Evolutionary conservation across 176 grass and related monocot genomes (phyloP).

Genomic region (Hordeum marinum): DNA sequence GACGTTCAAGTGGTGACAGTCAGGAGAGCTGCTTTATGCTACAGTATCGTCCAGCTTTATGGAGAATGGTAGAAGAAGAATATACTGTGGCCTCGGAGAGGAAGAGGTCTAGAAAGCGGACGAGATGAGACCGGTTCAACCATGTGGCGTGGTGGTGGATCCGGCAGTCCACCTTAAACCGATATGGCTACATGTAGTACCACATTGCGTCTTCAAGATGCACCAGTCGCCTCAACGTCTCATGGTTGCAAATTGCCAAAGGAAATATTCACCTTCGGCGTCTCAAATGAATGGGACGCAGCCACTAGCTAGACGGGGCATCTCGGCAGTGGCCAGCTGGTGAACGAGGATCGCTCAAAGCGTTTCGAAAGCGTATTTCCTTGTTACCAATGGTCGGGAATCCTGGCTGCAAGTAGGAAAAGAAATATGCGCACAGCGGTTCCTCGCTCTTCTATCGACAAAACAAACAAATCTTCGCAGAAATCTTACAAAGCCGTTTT

Average conservation of each 20-base stretch:
- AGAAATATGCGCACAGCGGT: background rate
- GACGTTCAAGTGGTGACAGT: no score
- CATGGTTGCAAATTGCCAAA: conserved; percentile 1
- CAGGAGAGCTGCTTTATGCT: background rate
- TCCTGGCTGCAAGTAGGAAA: conserved; percentile 15
- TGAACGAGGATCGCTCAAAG: conserved; percentile 7
- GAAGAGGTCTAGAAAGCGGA: background rate
- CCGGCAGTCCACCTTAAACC: background rate
- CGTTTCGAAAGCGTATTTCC: conserved; percentile 2
- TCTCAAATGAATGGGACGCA: background rate
- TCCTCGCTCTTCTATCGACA: background rate
- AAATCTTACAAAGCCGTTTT: background rate
- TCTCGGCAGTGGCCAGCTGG: background rate
- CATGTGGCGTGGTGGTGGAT: background rate
- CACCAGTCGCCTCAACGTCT: background rate
- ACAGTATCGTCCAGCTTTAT: no score
- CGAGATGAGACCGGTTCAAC: background rate
- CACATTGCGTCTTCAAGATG: background rate
- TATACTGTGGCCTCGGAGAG: background rate
- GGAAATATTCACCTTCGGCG: background rate
- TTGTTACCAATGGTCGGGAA: conserved; percentile 24
- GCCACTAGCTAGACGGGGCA: conserved; percentile 17
- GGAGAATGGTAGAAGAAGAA: no score
- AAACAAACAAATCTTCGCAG: conserved; percentile 11
- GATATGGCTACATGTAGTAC: background rate